Evolutionary conservation across 106 monocot species (phyloP).

Genomic region (Platanthera zijinensis): DNA sequence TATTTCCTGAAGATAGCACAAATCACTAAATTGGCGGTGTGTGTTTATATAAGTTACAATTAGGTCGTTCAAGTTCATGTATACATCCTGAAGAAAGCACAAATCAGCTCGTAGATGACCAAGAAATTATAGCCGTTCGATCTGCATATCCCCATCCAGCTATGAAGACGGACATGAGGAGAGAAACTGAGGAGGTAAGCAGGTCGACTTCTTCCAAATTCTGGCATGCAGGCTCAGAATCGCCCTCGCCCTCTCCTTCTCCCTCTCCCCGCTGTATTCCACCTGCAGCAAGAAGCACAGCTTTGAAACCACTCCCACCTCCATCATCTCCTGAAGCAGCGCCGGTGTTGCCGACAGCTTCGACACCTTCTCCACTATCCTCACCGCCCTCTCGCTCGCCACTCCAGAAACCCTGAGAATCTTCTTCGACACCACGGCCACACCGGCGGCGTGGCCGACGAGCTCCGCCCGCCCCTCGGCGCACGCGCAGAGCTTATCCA

Average conservation of each 20-base stretch:
- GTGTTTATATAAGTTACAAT: no score
- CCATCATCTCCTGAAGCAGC: constrained; percentile 60
- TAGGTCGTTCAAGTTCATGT: no score
- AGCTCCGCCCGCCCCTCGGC: constrained; percentile 69
- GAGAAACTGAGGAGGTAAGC: not conserved
- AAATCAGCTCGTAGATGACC: no score
- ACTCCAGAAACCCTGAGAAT: constrained; percentile 36
- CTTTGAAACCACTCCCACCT: constrained; percentile 50
- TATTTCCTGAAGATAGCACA: no score
- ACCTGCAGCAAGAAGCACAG: constrained; percentile 35
- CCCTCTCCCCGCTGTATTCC: constrained; percentile 28
- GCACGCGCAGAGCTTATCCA: constrained; percentile 53
- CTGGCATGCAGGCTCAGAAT: constrained; percentile 42
- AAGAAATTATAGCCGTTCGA: no score
- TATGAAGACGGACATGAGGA: not conserved
- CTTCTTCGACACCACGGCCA: constrained; percentile 61
- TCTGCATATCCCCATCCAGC: not conserved
- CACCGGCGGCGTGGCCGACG: constrained; percentile 42
- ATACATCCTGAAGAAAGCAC: no score
- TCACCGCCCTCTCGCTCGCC: constrained; percentile 51
- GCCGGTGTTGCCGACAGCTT: constrained; percentile 28
- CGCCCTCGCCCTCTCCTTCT: constrained; percentile 49
- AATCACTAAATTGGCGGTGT: no score
- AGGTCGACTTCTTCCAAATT: constrained; percentile 37
- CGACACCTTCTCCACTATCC: constrained; percentile 34